phyloP scores from a whole-genome alignment of 164 flowering plant genomes.

The Nelumbo lutea region DNA sequence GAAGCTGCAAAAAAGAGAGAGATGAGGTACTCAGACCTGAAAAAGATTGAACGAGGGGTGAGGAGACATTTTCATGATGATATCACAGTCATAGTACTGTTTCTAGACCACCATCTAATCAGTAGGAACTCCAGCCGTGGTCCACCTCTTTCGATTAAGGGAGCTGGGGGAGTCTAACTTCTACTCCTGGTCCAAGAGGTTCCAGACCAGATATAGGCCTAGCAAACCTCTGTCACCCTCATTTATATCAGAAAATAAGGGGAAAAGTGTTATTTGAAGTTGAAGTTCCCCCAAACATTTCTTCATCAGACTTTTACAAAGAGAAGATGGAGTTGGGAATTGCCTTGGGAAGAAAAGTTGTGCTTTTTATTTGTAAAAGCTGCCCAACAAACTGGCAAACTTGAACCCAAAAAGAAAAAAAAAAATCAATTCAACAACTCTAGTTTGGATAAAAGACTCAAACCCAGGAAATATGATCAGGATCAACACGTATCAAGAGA shows the following conservation, averaged over 20 bases:
- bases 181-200: conserved; percentile 18
- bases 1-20: conserved; percentile 88
- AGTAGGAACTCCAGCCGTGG: conserved; percentile 36
- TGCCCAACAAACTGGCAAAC: background rate
- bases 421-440: background rate
- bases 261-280: conserved; percentile 6
- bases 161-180: conserved; percentile 29
- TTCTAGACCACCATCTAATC: conserved; percentile 50
- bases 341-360: conserved; percentile 6
- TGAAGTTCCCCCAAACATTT: conserved; percentile 1
- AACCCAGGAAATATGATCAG: background rate
- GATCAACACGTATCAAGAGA: too few species aligned
- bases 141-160: conserved; percentile 50
- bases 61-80: conserved; percentile 94
- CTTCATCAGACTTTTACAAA: conserved; percentile 6
- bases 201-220: background rate
- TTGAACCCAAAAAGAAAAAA: conserved; percentile 6
- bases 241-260: conserved; percentile 13
- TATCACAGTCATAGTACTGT: conserved; percentile 75
- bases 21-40: conserved; percentile 86
- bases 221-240: conserved; percentile 1
- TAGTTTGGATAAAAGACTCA: background rate
- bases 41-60: conserved; percentile 75
- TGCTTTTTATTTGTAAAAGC: conserved; percentile 5
- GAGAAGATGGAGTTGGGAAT: conserved; percentile 8